A percentile compares a stretch with the other conserved stretches of the same genome.
Evolutionary conservation across 2,329 filamentous ascomycete genomes (phyloP).

Genomic region (Penicillium palitans): DNA sequence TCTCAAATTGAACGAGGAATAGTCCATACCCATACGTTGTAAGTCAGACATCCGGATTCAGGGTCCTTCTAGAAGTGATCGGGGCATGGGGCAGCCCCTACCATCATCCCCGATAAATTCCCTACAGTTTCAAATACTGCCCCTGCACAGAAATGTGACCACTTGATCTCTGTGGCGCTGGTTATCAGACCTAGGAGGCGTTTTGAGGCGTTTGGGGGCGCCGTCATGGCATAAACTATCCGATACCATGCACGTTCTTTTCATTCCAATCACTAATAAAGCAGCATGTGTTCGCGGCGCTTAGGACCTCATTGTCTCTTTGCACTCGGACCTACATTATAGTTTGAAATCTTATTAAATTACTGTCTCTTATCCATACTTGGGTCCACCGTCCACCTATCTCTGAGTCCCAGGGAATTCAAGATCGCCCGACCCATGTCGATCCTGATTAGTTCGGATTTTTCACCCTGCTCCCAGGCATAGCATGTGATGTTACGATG

Average conservation of each 20-base stretch:
- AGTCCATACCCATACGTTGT: background rate
- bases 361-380: background rate
- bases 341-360: background rate
- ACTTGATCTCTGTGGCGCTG: background rate
- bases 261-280: too few relatives aligned
- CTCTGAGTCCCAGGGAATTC: background rate
- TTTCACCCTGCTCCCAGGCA: background rate
- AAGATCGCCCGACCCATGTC: background rate
- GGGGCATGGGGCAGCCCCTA: background rate
- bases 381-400: background rate
- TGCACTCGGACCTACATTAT: background rate
- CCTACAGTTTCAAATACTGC: background rate
- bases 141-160: background rate
- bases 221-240: background rate
- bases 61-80: conserved; percentile 3
- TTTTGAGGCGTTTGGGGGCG: background rate
- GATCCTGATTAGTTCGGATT: conserved; percentile 4
- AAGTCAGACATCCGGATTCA: background rate
- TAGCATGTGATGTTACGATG: conserved; percentile 6
- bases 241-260: background rate
- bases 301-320: background rate
- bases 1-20: background rate
- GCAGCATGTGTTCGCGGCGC: too few relatives aligned
- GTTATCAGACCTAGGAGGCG: background rate
- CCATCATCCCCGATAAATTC: background rate